A percentile compares a stretch with the other conserved stretches of the same genome.
Evolutionary conservation across 352 stramenopile species (phyloP).

Genomic region (Globisporangium barbulae): DNA sequence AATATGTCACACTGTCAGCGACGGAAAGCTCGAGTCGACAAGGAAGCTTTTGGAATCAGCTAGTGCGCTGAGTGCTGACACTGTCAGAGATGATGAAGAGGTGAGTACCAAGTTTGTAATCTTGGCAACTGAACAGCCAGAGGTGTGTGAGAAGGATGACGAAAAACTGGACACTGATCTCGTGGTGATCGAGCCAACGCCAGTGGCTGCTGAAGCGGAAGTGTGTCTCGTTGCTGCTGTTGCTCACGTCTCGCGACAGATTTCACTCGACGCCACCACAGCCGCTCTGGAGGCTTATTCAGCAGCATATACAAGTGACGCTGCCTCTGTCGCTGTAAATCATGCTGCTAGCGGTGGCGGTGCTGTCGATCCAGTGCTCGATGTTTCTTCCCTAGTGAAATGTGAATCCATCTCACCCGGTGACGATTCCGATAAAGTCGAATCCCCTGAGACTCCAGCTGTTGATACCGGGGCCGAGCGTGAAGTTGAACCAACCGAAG

Average conservation of each 20-base stretch:
- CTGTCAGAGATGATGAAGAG: background rate
- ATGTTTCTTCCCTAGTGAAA: background rate
- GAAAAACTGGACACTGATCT: background rate
- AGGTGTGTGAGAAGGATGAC: background rate
- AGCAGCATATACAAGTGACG: background rate
- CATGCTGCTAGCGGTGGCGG: background rate
- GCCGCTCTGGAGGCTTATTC: slow-evolving; percentile 11
- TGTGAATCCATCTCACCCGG: background rate
- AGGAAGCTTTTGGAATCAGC: background rate
- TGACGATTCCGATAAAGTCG: background rate
- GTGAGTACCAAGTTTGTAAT: background rate
- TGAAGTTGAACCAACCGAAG: background rate
- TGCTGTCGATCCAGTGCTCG: background rate
- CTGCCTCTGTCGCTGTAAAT: background rate
- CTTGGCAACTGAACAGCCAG: background rate
- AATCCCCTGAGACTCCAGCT: background rate
- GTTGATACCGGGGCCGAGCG: background rate
- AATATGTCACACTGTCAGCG: background rate
- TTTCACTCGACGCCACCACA: slow-evolving; percentile 6
- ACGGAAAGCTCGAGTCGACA: background rate
- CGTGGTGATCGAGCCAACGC: background rate
- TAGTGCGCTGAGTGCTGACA: background rate
- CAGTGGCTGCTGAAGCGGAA: too few relatives aligned
- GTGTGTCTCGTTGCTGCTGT: slow-evolving; percentile 6
- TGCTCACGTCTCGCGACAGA: background rate